These are phyloP conservation scores for Trichopus zeylanicus DNA, from an alignment of 116 monocot species.

Conservation along the genomic window DNA sequence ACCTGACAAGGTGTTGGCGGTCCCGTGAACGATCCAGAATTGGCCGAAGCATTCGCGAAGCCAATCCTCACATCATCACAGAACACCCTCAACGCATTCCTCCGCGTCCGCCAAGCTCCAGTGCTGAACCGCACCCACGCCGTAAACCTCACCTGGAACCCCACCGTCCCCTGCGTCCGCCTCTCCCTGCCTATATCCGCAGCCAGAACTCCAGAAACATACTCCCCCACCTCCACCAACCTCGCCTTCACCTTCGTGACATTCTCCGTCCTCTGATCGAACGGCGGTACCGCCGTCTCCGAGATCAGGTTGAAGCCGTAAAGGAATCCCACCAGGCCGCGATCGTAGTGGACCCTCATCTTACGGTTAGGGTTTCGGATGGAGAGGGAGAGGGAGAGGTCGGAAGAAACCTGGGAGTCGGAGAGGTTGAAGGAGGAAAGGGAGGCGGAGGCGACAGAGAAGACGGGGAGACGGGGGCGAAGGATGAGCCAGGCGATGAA, in stretches of 20 bases:
- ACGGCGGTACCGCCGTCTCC: slow-evolving; percentile 25
- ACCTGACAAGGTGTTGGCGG: slow-evolving; percentile 14
- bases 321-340: slow-evolving; percentile 9
- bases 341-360: slow-evolving; percentile 22
- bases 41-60: slow-evolving; percentile 12
- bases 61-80: slow-evolving; percentile 17
- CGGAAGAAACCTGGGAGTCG: slow-evolving; percentile 20
- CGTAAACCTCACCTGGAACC: slow-evolving; percentile 12
- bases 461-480: slow-evolving; percentile 47
- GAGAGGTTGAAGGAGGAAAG: slow-evolving; percentile 41
- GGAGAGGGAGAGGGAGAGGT: slow-evolving; percentile 27
- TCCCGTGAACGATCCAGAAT: slow-evolving; percentile 9
- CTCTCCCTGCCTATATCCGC: slow-evolving; percentile 1
- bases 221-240: slow-evolving; percentile 14
- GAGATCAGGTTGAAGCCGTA: slow-evolving; percentile 16
- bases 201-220: slow-evolving; percentile 4
- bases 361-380: slow-evolving; percentile 43
- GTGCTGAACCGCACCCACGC: slow-evolving; percentile 10
- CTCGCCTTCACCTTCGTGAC: slow-evolving; percentile 6
- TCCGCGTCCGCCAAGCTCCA: slow-evolving; percentile 16
- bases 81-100: slow-evolving; percentile 11
- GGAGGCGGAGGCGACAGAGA: slow-evolving; percentile 31
- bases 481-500: slow-evolving; percentile 57
- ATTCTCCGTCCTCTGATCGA: slow-evolving; percentile 20
- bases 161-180: slow-evolving; percentile 1